Percentiles rank a stretch among this genome's conserved stretches.
phyloP scores from a whole-genome alignment of 192 early-diverging fungal species.

The Backusella psychrophila region DNA sequence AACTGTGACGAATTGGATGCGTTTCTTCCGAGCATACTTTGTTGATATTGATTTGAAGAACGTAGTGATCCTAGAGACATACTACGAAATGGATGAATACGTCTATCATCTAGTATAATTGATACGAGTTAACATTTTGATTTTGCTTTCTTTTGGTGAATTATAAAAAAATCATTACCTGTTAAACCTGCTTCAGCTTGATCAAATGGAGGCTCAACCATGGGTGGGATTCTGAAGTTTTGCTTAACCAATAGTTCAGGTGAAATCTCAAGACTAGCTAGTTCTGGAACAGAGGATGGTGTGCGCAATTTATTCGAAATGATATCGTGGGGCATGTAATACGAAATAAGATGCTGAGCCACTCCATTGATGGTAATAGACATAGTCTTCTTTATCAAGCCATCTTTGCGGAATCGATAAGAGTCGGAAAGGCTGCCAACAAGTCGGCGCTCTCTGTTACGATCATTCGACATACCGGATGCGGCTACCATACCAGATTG shows the following conservation, averaged over 20 bases:
- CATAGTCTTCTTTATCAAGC: slow-evolving; percentile 78
- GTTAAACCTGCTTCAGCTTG: slow-evolving; percentile 7
- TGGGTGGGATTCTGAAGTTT: slow-evolving; percentile 57
- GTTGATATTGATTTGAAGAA: neutral
- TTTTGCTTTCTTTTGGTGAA: neutral
- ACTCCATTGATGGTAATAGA: slow-evolving; percentile 68
- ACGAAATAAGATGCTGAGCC: slow-evolving; percentile 57
- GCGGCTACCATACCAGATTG: slow-evolving; percentile 34
- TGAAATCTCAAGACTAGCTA: slow-evolving; percentile 56
- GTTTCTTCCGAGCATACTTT: neutral
- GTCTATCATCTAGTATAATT: slow-evolving; percentile 10
- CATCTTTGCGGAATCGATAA: slow-evolving; percentile 57
- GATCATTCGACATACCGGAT: slow-evolving; percentile 26
- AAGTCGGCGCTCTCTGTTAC: slow-evolving; percentile 52
- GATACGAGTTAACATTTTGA: neutral
- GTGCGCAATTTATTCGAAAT: slow-evolving; percentile 47
- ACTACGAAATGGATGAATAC: slow-evolving; percentile 20
- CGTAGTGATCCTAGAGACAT: slow-evolving; percentile 25
- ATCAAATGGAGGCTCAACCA: slow-evolving; percentile 33
- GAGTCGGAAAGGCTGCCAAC: slow-evolving; percentile 57
- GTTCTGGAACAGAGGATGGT: slow-evolving; percentile 50
- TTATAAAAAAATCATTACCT: neutral
- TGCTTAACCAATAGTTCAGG: slow-evolving; percentile 59
- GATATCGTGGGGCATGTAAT: slow-evolving; percentile 58
- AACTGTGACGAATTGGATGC: neutral